Conservation (phyloP, 2,329 filamentous ascomycete genomes). For the Purpureocillium lavendulum region DNA sequence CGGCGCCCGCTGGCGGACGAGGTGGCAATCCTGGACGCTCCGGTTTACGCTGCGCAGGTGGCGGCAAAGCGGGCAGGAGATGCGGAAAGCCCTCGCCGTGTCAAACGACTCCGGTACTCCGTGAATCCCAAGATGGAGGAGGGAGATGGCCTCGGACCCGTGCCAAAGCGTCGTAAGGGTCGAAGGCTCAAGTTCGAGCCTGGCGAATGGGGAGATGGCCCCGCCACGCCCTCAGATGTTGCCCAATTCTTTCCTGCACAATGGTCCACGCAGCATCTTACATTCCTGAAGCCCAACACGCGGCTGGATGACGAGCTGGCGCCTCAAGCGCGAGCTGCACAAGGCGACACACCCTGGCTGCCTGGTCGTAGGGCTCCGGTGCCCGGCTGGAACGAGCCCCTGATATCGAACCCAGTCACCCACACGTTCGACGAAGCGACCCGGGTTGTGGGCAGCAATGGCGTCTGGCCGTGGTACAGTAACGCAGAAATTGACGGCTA, state of each 20-base stretch:
- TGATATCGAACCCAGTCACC: neutral
- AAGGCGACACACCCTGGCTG: too few relatives aligned
- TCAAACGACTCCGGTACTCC: conserved; percentile 7
- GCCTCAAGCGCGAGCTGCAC: neutral
- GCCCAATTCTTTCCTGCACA: neutral
- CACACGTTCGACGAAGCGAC: conserved; percentile 11
- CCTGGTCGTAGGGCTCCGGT: too few relatives aligned
- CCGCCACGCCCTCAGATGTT: too few relatives aligned
- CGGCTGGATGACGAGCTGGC: conserved; percentile 22
- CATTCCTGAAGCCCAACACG: conserved; percentile 34
- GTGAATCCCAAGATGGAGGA: conserved; percentile 1
- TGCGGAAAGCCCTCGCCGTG: conserved; percentile 10
- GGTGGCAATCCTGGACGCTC: conserved; percentile 40
- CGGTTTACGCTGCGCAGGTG: conserved; percentile 36
- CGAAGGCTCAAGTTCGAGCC: neutral
- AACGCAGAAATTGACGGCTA: conserved; percentile 25
- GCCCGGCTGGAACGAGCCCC: too few relatives aligned
- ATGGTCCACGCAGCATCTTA: conserved; percentile 10
- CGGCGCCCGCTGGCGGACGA: conserved; percentile 30
- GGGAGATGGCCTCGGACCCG: neutral
- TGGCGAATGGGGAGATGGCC: neutral
- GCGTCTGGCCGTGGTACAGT: conserved; percentile 23
- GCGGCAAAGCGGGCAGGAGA: conserved; percentile 21
- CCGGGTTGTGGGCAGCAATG: conserved; percentile 14
- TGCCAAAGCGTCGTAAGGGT: neutral